phyloP scores from a whole-genome alignment of 192 early-diverging fungal species.

The Rhizoclosmatium globosum region DNA sequence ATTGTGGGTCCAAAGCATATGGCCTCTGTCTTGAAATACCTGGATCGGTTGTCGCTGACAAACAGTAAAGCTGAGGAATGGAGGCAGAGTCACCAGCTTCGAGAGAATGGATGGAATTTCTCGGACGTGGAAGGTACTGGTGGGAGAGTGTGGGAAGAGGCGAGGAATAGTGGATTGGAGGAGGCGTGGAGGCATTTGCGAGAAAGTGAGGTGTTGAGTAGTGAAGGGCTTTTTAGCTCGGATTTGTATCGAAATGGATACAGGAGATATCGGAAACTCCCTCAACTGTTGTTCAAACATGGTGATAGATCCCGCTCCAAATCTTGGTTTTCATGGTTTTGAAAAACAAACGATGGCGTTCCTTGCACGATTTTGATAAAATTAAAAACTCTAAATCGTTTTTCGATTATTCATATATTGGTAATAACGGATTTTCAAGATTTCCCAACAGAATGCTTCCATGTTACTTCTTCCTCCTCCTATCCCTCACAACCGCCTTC shows the following conservation, averaged over 20 bases:
- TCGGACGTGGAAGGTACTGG: not conserved
- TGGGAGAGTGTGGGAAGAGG: conserved; percentile 6
- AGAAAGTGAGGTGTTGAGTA: conserved; percentile 5
- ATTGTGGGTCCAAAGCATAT: not conserved
- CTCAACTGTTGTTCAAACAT: not conserved
- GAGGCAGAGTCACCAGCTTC: not conserved
- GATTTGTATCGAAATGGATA: conserved; percentile 21
- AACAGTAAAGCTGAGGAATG: not conserved
- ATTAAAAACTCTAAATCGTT: too few species aligned
- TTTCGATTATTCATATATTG: too few species aligned
- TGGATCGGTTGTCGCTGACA: not conserved
- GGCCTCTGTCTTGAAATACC: not conserved
- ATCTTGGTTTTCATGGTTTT: not conserved
- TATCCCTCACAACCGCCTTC: too few species aligned
- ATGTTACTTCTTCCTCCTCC: too few species aligned
- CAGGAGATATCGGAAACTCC: not conserved
- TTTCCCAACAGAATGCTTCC: too few species aligned
- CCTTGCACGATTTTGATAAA: too few species aligned
- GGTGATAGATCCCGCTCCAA: not conserved
- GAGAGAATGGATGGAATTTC: conserved; percentile 8
- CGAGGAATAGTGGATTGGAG: conserved; percentile 8
- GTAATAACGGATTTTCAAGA: too few species aligned
- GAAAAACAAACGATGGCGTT: not conserved
- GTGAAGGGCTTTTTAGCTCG: conserved; percentile 11
- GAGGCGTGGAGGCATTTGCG: conserved; percentile 9